These are phyloP conservation scores for Phytopythium montanum DNA, from an alignment of 352 stramenopile genomes.

Conservation along the genomic window DNA sequence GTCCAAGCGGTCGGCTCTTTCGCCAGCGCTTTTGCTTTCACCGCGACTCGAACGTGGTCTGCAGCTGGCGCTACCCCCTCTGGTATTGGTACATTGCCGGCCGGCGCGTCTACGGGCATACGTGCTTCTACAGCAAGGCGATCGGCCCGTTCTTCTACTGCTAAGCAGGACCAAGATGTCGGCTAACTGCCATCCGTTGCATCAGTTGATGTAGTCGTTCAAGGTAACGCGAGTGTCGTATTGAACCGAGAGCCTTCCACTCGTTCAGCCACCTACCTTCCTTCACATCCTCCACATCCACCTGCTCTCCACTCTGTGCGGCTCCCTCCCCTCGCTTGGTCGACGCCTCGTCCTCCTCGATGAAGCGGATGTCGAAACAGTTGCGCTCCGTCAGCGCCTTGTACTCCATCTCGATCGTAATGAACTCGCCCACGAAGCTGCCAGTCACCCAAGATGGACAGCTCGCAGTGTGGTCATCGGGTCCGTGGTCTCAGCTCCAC, in stretches of 20 bases:
- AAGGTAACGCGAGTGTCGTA: background rate
- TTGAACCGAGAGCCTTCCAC: background rate
- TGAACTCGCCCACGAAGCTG: too few species aligned
- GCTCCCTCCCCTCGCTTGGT: slow-evolving; percentile 24
- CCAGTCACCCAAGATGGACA: background rate
- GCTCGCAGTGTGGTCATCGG: background rate
- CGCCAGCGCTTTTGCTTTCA: slow-evolving; percentile 22
- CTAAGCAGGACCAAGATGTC: slow-evolving; percentile 4
- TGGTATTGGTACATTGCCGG: slow-evolving; percentile 34
- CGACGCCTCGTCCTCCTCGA: slow-evolving; percentile 69
- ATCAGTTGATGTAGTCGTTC: slow-evolving; percentile 1
- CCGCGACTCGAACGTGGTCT: slow-evolving; percentile 5
- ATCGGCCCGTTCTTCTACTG: slow-evolving; percentile 36
- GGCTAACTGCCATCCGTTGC: background rate
- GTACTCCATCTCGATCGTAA: slow-evolving; percentile 83
- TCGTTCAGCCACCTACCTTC: background rate
- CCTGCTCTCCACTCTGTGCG: background rate
- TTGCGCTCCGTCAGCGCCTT: slow-evolving; percentile 77
- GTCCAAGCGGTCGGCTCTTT: slow-evolving; percentile 14
- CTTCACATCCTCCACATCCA: background rate
- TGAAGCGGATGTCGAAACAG: slow-evolving; percentile 79
- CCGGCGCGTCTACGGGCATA: slow-evolving; percentile 21
- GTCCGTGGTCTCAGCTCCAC: background rate
- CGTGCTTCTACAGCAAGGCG: slow-evolving; percentile 22
- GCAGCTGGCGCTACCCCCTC: slow-evolving; percentile 40